Conservation (phyloP, 345 rosid species). For the Euphorbia pulcherrima region DNA sequence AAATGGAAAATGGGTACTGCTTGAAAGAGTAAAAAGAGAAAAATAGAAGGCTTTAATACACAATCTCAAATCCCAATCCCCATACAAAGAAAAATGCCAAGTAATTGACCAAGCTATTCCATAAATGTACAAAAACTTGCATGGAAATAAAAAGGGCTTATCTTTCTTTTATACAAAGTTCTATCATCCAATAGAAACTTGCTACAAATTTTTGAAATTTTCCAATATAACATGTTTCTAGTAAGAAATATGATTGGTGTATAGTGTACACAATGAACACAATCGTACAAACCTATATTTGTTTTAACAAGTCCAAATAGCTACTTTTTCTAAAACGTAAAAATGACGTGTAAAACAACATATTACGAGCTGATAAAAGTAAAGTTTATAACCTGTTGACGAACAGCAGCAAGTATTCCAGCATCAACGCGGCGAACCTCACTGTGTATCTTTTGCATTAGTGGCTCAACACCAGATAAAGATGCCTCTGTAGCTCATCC, state of each 20-base stretch:
- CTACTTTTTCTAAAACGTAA: neutral
- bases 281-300: neutral
- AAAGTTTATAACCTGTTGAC: conserved; percentile 67
- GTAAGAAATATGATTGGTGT: neutral
- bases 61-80: neutral
- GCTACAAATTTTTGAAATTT: neutral
- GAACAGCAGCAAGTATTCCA: conserved; percentile 87
- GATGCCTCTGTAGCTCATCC: conserved; percentile 71
- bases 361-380: conserved; percentile 1
- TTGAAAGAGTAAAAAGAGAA: neutral
- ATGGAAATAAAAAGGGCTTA: neutral
- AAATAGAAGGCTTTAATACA: neutral
- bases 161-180: neutral
- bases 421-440: conserved; percentile 96
- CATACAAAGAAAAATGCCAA: neutral
- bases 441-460: conserved; percentile 91
- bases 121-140: neutral
- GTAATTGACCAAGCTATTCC: neutral
- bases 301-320: neutral
- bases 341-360: neutral
- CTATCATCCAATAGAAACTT: neutral
- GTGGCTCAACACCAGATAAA: conserved; percentile 91
- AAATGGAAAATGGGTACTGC: neutral
- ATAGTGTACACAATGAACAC: neutral
- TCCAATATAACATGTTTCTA: neutral